phyloP scores from a whole-genome alignment of 1,284 basidiomycete genomes.

The Cryptococcus sp. region DNA sequence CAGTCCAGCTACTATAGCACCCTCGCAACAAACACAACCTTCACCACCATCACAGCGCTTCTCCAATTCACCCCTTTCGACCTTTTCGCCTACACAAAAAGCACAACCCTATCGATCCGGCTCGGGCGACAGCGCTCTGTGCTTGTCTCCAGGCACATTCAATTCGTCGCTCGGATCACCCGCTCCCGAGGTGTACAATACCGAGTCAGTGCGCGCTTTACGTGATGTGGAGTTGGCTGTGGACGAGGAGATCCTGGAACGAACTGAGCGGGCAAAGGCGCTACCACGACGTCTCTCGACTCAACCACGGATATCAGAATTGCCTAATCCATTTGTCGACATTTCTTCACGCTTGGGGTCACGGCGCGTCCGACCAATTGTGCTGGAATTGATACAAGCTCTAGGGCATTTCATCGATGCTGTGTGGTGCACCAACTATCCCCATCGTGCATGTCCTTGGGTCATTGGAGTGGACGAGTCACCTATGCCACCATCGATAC shows the following conservation, averaged over 20 bases:
- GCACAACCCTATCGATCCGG: conserved; percentile 4
- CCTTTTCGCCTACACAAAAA: background rate
- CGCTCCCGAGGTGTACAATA: conserved; percentile 34
- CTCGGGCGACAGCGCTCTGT: background rate
- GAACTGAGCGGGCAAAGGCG: conserved; percentile 6
- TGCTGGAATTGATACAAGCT: conserved; percentile 45
- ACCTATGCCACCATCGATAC: conserved; percentile 7
- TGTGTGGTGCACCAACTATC: conserved; percentile 36
- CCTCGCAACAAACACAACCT: background rate
- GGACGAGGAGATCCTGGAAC: conserved; percentile 32
- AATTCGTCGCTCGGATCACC: conserved; percentile 3
- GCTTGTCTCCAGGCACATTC: background rate
- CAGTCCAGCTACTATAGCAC: conserved; percentile 1
- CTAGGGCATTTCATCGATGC: conserved; percentile 46
- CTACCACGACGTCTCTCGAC: conserved; percentile 30
- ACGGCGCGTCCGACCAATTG: conserved; percentile 43
- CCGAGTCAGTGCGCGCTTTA: conserved; percentile 40
- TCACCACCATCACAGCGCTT: no score
- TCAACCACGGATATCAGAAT: conserved; percentile 33
- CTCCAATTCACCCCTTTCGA: no score
- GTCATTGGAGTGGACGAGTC: conserved; percentile 14
- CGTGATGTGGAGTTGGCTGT: conserved; percentile 48
- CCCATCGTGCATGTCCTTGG: conserved; percentile 30
- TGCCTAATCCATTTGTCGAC: conserved; percentile 42
- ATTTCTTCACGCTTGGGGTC: conserved; percentile 35